Evolutionary conservation across 2,329 filamentous ascomycete genomes (phyloP), one percentile per base, ranked within the genome.

Genomic region (Periconia macrospinosa): DNA sequence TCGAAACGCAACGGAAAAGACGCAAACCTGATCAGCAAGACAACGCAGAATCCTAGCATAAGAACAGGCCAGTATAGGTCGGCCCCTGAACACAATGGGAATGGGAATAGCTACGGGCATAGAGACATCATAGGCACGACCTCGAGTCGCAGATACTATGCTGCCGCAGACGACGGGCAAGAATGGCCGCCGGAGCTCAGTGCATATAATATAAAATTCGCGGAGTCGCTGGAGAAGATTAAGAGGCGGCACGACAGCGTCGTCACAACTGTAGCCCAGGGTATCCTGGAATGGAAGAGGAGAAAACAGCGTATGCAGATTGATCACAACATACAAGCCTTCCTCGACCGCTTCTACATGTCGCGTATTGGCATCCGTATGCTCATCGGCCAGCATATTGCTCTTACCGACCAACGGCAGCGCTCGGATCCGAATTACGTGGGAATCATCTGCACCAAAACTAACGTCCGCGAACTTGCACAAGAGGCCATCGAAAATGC

Each of bases 311-410:
- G 94, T 50, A 94, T 97, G 88, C 94, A 97, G 72, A 99, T 99
- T 69, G 94, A 97, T 77, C 88, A 92, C 73, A 95, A 92, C 65
- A 97, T 99, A 55, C 94, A 99, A 75, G 88, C 91, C 51, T 99
- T 99, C 80, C 86, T 99, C 61, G 94, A 99, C 78, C 90, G 94
- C 55, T 99, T 99, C 78, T 99, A 99, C 82, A 99, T 99, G 94
- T 97, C 92, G 43, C 91, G 94, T 58, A 99, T 99, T 69, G 94
- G 94, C 61, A 99, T 99, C 65, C 90, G 94, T 66, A 99, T 99
- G 94, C 86, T 99, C 47, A 97, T 99, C 67, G 94, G 94, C 49
- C 94, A 99, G 75, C 94, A 99, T 79, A 96, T 99, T 68, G 94
- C 94, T 55, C 82, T 99, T 54, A 96, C 92, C 6, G 93, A 97